A percentile compares a stretch with the other conserved stretches of the same genome.
phyloP scores from a whole-genome alignment of 1,139 yeast genomes.

The Candida glucosophila region DNA sequence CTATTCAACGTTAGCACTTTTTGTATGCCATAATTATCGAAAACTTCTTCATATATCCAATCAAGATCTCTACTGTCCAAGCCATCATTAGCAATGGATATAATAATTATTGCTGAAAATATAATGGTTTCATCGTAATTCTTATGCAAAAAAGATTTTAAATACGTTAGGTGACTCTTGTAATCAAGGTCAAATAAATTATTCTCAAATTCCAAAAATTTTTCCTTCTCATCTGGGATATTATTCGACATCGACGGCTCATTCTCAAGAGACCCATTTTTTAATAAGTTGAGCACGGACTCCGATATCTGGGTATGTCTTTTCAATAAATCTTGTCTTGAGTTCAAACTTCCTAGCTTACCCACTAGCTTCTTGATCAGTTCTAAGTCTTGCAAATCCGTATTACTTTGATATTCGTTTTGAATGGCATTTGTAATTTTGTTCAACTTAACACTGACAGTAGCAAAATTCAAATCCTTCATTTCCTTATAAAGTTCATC shows the following conservation, averaged over 20 bases:
- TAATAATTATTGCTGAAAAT: constrained; percentile 42
- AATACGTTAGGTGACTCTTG: constrained; percentile 37
- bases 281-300: constrained; percentile 47
- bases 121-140: constrained; percentile 27
- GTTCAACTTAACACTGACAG: constrained; percentile 69
- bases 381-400: constrained; percentile 36
- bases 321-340: constrained; percentile 59
- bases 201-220: constrained; percentile 63
- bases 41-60: constrained; percentile 36
- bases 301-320: constrained; percentile 77
- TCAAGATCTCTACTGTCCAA: constrained; percentile 52
- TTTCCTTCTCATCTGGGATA: constrained; percentile 34
- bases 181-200: constrained; percentile 56
- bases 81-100: constrained; percentile 58
- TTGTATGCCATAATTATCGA: constrained; percentile 53
- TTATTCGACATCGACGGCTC: constrained; percentile 11
- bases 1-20: constrained; percentile 24
- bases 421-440: constrained; percentile 65
- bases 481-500: constrained; percentile 36
- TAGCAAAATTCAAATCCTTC: constrained; percentile 66
- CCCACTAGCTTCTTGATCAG: constrained; percentile 69
- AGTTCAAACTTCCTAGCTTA: constrained; percentile 58
- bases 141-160: constrained; percentile 42
- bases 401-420: constrained; percentile 55
- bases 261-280: constrained; percentile 13